These are phyloP conservation scores for Pulveroboletus sp. DNA, from an alignment of 768 basidiomycete species.

Conservation along the genomic window DNA sequence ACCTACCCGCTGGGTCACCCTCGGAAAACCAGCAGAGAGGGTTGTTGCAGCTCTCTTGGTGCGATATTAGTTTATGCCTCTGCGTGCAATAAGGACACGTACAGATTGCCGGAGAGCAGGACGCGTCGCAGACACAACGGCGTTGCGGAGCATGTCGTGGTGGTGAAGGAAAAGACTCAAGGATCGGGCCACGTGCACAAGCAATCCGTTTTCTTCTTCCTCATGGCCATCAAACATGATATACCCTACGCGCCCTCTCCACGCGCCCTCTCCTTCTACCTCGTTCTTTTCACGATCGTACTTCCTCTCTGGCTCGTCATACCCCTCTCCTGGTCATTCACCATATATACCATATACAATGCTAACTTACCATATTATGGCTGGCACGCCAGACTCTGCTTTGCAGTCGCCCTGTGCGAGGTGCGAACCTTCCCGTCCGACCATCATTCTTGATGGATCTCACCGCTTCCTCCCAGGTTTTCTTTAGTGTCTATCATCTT, in stretches of 20 bases:
- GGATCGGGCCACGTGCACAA: constrained; percentile 1
- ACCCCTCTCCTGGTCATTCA: constrained; percentile 64
- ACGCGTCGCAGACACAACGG: constrained; percentile 52
- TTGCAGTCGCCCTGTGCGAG: constrained; percentile 55
- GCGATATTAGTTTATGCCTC: constrained; percentile 1
- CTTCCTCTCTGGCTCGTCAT: constrained; percentile 60
- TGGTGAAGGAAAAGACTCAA: constrained; percentile 23
- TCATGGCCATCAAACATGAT: constrained; percentile 1
- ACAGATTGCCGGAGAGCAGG: constrained; percentile 51
- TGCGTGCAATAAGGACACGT: constrained; percentile 22
- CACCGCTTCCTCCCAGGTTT: constrained; percentile 39
- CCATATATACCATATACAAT: constrained; percentile 42
- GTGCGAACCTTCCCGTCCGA: constrained; percentile 32
- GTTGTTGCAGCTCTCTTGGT: constrained; percentile 67
- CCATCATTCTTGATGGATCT: not conserved
- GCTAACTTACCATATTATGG: constrained; percentile 40
- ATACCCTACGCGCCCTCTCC: constrained; percentile 37
- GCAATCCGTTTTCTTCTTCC: not conserved
- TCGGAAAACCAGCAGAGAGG: constrained; percentile 74
- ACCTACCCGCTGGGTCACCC: constrained; percentile 64
- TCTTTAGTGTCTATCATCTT: constrained; percentile 65
- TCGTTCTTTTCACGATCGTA: constrained; percentile 52
- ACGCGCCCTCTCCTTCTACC: constrained; percentile 50
- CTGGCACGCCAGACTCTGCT: constrained; percentile 36
- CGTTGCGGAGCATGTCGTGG: constrained; percentile 58